Base-by-base conservation (phyloP, 768 basidiomycete genomes). In the Rhodotorula babjevae region DNA sequence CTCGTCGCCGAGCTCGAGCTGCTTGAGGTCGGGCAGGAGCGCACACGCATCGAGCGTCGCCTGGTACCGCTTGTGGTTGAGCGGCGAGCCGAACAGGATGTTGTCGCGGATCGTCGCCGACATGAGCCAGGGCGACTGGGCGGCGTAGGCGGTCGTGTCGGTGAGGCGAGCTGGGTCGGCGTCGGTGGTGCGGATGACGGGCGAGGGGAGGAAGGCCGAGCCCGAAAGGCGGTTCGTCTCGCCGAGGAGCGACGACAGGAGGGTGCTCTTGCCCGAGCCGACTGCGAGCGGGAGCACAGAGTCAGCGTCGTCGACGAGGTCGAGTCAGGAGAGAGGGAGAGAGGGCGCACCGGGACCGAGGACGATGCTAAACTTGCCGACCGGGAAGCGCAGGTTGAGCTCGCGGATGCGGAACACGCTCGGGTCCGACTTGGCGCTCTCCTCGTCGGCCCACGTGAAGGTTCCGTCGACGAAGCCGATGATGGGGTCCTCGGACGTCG, bases 31-130 rank as follows among this genome's bases (percentile, higher is more conserved):
- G 27, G 84, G 85, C n/a, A 80, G 77, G 33, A 93, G 83, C 1
- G 89, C 88, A 79, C 92, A 93, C 2, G 88, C 89, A 14, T 90
- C 86, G 19, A 93, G 79, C 29, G 90, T 88, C 1, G 82, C 79
- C 29, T 86, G 81, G 79, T 92, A 92, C 12, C 91, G 84, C n/a
- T 80, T 80, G 71, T 84, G 83, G 76, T 90, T 84, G 87, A 82
- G 84, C 7, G 83, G 81, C 2, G 86, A 84, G 3, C 87, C 87
- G 81, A 91, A 94, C 23, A 90, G 80, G 73, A 94, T 90, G 78
- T 92, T 91, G 68, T 91, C 90, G 31, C 86, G 83, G 68, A 93
- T 90, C 0, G 90, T 89, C 3, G 89, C 90, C 79, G 91, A 89
- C 78, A 90, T 87, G 15, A 91, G 84, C 89, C 89, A 90, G 83